Conservation (phyloP, 805 yeast genomes). For the Wickerhamiella allomyrinae region DNA sequence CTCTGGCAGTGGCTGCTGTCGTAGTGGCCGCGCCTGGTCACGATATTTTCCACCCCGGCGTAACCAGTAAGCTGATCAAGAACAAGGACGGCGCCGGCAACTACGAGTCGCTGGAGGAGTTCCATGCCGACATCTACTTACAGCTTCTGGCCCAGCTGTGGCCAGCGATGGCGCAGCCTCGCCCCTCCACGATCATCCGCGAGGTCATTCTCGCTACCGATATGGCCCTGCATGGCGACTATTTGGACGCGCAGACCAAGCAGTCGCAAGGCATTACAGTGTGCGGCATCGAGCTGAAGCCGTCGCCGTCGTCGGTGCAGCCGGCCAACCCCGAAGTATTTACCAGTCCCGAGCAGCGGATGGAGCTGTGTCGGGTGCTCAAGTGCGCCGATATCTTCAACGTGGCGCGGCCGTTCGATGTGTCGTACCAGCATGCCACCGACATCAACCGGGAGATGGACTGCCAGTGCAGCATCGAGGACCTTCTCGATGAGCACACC, state of each 20-base stretch:
- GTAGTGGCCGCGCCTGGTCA: slow-evolving; percentile 83
- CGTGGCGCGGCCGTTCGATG: slow-evolving; percentile 57
- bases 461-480: neutral
- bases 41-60: slow-evolving; percentile 93
- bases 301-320: neutral
- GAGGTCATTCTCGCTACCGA: slow-evolving; percentile 63
- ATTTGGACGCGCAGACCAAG: slow-evolving; percentile 29
- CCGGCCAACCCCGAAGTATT: slow-evolving; percentile 1
- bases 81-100: slow-evolving; percentile 46
- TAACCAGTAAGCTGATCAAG: slow-evolving; percentile 62
- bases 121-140: slow-evolving; percentile 55
- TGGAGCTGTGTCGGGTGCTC: slow-evolving; percentile 54
- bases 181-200: slow-evolving; percentile 10
- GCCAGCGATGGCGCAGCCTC: slow-evolving; percentile 25
- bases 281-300: neutral
- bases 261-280: neutral
- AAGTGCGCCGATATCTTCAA: slow-evolving; percentile 95
- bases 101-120: slow-evolving; percentile 64
- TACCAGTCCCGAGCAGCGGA: slow-evolving; percentile 13
- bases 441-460: slow-evolving; percentile 1
- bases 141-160: slow-evolving; percentile 38
- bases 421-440: neutral
- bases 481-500: neutral
- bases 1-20: slow-evolving; percentile 28
- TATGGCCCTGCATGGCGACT: slow-evolving; percentile 77